Evolutionary conservation across 1,284 basidiomycete genomes (phyloP).

Genomic region (Trichosporon asahii): DNA sequence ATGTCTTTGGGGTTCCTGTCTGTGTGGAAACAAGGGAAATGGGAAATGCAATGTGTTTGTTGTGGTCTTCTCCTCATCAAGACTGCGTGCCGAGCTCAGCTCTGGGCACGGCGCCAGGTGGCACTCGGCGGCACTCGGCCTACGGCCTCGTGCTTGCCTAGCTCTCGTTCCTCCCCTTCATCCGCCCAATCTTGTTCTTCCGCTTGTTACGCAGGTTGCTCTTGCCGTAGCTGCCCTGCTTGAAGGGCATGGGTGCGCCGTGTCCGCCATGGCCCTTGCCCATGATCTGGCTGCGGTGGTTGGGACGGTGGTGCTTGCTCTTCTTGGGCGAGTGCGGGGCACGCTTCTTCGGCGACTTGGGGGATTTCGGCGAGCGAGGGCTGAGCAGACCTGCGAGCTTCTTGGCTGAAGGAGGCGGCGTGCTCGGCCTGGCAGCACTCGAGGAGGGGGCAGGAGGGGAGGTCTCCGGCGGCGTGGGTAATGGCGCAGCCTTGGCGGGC

Average conservation of each 20-base stretch:
- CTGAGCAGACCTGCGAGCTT: not conserved
- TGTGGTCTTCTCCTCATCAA: too few species aligned
- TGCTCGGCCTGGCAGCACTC: not conserved
- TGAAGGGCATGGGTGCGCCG: slow-evolving; percentile 5
- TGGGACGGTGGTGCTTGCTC: slow-evolving; percentile 3
- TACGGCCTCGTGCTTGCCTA: not conserved
- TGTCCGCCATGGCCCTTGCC: too few species aligned
- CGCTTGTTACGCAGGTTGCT: slow-evolving; percentile 5
- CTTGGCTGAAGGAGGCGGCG: not conserved
- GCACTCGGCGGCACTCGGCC: too few species aligned
- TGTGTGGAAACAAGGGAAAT: not conserved
- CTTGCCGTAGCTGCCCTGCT: not conserved
- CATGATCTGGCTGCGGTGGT: not conserved
- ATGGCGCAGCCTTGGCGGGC: too few species aligned
- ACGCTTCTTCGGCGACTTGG: not conserved
- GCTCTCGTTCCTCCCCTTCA: slow-evolving; percentile 5
- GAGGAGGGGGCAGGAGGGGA: not conserved
- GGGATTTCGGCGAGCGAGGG: not conserved
- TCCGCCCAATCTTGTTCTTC: not conserved
- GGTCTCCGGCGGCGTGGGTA: not conserved
- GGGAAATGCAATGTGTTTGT: not conserved
- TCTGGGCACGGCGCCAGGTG: not conserved
- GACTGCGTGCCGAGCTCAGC: slow-evolving; percentile 1
- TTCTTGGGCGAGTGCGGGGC: not conserved
- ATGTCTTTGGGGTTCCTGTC: not conserved